Base-by-base conservation (phyloP, 2,329 filamentous ascomycete genomes). In the Periconia macrospinosa region DNA sequence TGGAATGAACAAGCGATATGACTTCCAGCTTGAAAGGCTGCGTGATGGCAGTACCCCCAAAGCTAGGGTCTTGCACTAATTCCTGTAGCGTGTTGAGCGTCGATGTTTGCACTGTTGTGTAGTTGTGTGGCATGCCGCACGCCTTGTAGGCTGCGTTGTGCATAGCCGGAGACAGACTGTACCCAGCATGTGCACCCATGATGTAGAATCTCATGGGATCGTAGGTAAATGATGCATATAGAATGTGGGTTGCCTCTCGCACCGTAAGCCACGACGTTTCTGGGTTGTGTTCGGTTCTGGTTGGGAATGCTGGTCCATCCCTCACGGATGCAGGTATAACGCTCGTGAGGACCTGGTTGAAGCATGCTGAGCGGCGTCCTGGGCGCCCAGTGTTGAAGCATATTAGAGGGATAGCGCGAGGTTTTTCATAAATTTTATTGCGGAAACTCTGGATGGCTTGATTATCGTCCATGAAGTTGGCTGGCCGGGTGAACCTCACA, bases 131-230 rank as follows among this genome's bases (percentile, higher is more conserved):
- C 68, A 92, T 84, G 0, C 88, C 89, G 59, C 85, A 85, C 20
- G 81, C 82, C 49, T 80, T 77, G 53, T 89, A 85, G 0, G 88
- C 89, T 6, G 86, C 80, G 50, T 86, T 89, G 69, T 92, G 89
- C 88, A 92, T 92, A 7, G 86, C 86, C 1, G 89, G 89, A 0
- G 89, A 91, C 52, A 92, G 71, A 67, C 86, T 91, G 74, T 89
- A 90, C 47, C 81, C 83, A 10, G 89, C 84, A 51, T 86, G 86
- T 50, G 83, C 86, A n/a, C 89, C 89, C 47, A 91, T 83, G 33
- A 92, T 86, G 60, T 88, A 89, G 50, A 90, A 85, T 47, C 86
- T 84, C 79, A 92, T 85, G 0, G 86, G 80, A 41, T 91, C 86
- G 48, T 86, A 83, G 1, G 87, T 78, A 53, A 88, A 89, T 1